These are phyloP conservation scores for Mycena capillaripes DNA, from an alignment of 768 basidiomycete genomes.

Conservation along the genomic window DNA sequence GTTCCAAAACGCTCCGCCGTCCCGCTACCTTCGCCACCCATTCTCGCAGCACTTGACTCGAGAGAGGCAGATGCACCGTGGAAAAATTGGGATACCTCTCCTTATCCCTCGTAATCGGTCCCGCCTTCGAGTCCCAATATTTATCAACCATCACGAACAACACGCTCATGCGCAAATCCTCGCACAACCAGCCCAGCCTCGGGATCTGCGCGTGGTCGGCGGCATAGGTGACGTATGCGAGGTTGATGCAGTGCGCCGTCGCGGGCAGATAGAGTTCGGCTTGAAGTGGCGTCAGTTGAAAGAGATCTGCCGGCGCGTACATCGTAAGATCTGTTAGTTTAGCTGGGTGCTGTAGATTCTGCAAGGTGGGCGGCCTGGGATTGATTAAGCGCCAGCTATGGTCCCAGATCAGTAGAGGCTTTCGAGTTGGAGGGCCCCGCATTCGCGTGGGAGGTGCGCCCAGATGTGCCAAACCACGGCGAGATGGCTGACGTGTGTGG, in stretches of 20 bases:
- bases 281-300: neutral
- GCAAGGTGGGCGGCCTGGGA: neutral
- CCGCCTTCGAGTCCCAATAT: neutral
- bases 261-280: neutral
- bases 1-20: neutral
- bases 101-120: neutral
- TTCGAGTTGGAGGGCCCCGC: neutral
- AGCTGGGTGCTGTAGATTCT: neutral
- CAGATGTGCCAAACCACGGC: constrained; percentile 15
- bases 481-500: neutral
- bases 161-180: neutral
- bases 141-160: neutral
- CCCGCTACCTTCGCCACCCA: constrained; percentile 19
- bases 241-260: neutral
- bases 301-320: neutral
- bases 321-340: neutral
- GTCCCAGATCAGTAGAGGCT: too few species aligned
- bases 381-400: neutral
- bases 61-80: neutral
- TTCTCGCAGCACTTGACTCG: neutral
- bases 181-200: neutral
- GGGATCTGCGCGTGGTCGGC: neutral
- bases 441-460: neutral
- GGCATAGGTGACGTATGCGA: constrained; percentile 14
- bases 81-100: neutral